Conservation (phyloP, 75 land plant genomes). For the Picea glauca region DNA sequence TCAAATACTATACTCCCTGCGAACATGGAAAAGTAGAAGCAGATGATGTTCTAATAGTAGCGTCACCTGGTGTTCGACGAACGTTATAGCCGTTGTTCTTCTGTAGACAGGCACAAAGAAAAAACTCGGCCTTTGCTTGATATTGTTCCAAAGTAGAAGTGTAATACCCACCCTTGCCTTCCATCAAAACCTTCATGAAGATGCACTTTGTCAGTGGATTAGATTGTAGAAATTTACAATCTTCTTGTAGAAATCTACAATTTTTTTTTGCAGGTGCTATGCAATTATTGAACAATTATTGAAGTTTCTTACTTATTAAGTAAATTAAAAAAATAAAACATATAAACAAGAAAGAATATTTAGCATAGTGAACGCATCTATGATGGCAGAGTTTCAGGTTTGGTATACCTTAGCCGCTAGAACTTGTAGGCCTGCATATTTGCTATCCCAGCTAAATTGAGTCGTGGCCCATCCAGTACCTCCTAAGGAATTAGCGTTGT, state of each 20-base stretch:
- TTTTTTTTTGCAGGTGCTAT: too few relatives aligned
- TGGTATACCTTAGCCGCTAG: constrained; percentile 56
- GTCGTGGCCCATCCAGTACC: constrained; percentile 61
- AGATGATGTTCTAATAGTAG: too few relatives aligned
- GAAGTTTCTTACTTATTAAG: too few relatives aligned
- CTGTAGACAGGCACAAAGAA: constrained; percentile 62
- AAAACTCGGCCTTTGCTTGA: constrained; percentile 58
- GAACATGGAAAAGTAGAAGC: not conserved
- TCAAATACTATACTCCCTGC: not conserved
- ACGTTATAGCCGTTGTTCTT: constrained; percentile 71
- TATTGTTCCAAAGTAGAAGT: constrained; percentile 39
- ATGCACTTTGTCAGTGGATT: not conserved
- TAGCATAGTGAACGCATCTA: too few relatives aligned
- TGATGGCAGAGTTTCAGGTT: not conserved
- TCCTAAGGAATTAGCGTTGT: constrained; percentile 40
- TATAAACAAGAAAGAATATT: too few relatives aligned
- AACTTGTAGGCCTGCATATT: constrained; percentile 77
- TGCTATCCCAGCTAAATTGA: constrained; percentile 87
- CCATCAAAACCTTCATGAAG: constrained; percentile 16
- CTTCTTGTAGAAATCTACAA: not conserved
- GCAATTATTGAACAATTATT: too few relatives aligned
- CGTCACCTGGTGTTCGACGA: constrained; percentile 46
- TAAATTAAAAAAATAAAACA: too few relatives aligned
- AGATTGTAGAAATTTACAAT: not conserved
- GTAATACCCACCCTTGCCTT: constrained; percentile 37